Evolutionary conservation across 495 filamentous ascomycete species (phyloP), one percentile per base, ranked within the genome.

Genomic region (Aspergillus sclerotiicarbonarius): DNA sequence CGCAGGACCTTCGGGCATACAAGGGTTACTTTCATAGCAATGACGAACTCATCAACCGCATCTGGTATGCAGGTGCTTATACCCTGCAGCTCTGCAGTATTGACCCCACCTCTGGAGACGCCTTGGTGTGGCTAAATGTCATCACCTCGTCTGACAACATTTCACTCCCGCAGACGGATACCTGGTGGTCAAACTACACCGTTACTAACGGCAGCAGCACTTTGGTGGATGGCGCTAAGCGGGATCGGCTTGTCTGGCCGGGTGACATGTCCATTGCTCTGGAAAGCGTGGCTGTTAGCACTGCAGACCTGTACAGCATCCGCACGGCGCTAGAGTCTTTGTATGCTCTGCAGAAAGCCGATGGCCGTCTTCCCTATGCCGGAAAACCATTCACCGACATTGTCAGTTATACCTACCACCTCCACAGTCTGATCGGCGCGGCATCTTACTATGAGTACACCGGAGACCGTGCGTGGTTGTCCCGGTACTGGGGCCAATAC

Each of bases 31-130:
- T 86, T 60, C 78, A 86, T 61, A 77, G 72, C 47, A 74, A 72
- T 53, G 81, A 84, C 58, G 76, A 84, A 13, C 54, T 79, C 25
- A 69, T 88, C 33, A 86, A 87, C 55, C 66, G 76, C 12, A 76
- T 85, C 43, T 87, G 82, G 82, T 87, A 87, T 62, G 79, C 83
- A n/a, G 82, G 83, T 13, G 82, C 83, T 15, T 87, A 82, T 60
- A 87, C 84, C 0, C 69, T 80, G 31, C 82, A 86, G 64, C 70
- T 85, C 7, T 80, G 73, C 35, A 84, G 79, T 8, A 80, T 84
- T 41, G 72, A 82, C 52, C 80, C 81, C 0, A 61, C 60, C 0
- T 65, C 77, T 37, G 82, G 83, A 13, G 69, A 77, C 45, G 67
- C 81, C 0, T 64, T 84, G 25, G 69, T 79, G 30, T 71, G 78